Conservation (phyloP, 352 stramenopile species). For the Phytopythium kandeliae region DNA sequence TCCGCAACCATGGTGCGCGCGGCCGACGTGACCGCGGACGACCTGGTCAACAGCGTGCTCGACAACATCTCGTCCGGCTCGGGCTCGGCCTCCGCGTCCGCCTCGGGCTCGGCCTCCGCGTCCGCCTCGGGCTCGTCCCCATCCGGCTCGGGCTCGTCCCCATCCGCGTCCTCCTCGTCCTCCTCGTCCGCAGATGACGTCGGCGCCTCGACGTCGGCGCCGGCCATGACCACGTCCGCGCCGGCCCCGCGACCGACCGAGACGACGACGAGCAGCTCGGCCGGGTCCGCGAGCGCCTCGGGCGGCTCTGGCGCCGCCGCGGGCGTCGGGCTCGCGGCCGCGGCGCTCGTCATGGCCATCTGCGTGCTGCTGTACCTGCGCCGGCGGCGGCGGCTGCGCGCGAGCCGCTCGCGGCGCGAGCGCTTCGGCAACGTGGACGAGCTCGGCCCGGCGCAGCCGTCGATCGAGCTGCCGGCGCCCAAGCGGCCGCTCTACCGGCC, state of each 20-base stretch:
- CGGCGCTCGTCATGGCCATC: slow-evolving; percentile 18
- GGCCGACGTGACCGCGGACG: slow-evolving; percentile 27
- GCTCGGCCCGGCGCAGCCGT: slow-evolving; percentile 32
- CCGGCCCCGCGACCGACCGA: too few relatives aligned
- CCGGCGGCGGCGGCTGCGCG: slow-evolving; percentile 6
- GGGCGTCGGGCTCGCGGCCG: slow-evolving; percentile 20
- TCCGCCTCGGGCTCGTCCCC: neutral
- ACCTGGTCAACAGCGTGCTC: slow-evolving; percentile 36
- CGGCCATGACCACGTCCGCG: slow-evolving; percentile 1
- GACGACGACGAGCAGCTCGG: too few relatives aligned
- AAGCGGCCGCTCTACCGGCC: slow-evolving; percentile 2
- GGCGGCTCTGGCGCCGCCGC: slow-evolving; percentile 13
- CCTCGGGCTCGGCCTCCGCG: neutral
- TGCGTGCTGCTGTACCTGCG: slow-evolving; percentile 16
- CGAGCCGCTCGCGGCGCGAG: slow-evolving; percentile 8
- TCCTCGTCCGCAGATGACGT: too few relatives aligned
- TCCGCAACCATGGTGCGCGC: slow-evolving; percentile 10
- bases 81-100: neutral
- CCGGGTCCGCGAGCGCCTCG: too few relatives aligned
- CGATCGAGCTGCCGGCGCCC: slow-evolving; percentile 27
- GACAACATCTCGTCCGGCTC: slow-evolving; percentile 22
- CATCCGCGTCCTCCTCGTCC: too few relatives aligned
- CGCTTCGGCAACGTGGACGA: slow-evolving; percentile 14
- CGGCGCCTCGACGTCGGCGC: too few relatives aligned
- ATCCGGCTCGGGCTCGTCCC: neutral